Evolutionary conservation across 352 stramenopile species (phyloP), one percentile per base, ranked within the genome.

Genomic region (Globisporangium echinulatum): DNA sequence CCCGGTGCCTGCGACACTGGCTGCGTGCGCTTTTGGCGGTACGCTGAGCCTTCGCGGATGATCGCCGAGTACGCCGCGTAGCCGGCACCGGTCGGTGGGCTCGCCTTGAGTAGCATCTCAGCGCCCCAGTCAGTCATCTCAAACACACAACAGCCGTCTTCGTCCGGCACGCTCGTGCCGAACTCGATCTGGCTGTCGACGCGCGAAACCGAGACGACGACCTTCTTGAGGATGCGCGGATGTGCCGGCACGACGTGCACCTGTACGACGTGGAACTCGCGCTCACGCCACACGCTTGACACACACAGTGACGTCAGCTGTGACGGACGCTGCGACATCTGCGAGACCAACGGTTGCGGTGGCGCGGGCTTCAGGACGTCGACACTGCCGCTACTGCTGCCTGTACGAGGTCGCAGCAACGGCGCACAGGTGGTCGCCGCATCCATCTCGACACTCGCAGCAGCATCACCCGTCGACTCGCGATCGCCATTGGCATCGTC

Each of bases 61-160:
- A 87, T 65, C 3, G 49, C 63, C 1, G 75, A 84, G 52, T 75
- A 90, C 5, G 70, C 60, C 3, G 57, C 60, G 43, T 77, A 73
- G 1, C 62, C 68, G 17, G 48, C 59, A 0, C 56, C 64, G 4
- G 61, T 3, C 0, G 70, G 57, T 14, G 68, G 11, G 36, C 39
- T 52, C 8, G 70, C 61, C 42, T 56, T 65, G 2, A 90, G 46
- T 17, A 83, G 49, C 49, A 90, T 68, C 42, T 84, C 69, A 3
- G 68, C 62, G 11, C 63, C 56, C 80, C 80, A 88, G 49, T 90
- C 82, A 0, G 73, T 82, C 52, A 70, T 85, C 50, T 88, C 80
- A 53, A 90, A 82, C 0, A 70, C 60, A 49, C 77, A 87, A 40
- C 43, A 72, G 1, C 78, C 78, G 5, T 52, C 57, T 14, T 87